Conservation (phyloP, 345 rosid species). For the Hevea brasiliensis region DNA sequence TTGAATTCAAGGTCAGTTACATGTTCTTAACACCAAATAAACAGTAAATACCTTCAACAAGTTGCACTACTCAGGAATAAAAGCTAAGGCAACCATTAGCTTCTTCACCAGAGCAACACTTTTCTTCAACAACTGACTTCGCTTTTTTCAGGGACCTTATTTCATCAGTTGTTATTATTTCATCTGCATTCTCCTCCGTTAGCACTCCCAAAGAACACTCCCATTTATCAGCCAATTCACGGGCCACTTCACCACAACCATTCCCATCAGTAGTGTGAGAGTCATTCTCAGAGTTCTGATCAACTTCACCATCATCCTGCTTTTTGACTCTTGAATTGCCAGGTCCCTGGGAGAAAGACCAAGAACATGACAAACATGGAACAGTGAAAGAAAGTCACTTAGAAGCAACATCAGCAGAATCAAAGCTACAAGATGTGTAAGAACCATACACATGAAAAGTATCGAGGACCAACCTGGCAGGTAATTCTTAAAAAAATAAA, state of each 20-base stretch:
- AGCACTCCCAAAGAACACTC: conserved; percentile 31
- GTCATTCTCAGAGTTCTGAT: conserved; percentile 16
- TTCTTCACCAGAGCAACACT: conserved; percentile 33
- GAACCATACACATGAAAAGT: background rate
- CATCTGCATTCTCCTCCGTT: conserved; percentile 35
- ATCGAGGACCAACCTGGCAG: background rate
- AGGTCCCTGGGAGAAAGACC: conserved; percentile 37
- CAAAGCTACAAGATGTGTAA: background rate
- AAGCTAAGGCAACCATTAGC: conserved; percentile 39
- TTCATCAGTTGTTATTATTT: conserved; percentile 39
- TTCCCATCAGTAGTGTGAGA: conserved; percentile 32
- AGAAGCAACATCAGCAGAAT: background rate
- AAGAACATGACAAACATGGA: background rate
- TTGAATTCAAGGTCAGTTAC: conserved; percentile 14
- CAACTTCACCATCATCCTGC: conserved; percentile 39
- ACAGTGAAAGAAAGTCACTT: background rate
- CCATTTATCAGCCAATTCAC: conserved; percentile 30
- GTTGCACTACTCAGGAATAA: background rate
- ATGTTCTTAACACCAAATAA: conserved; percentile 3
- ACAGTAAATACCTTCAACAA: background rate
- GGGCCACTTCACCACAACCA: too few relatives aligned
- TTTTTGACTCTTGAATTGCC: conserved; percentile 47
- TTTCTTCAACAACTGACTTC: conserved; percentile 48
- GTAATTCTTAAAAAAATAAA: too few relatives aligned
- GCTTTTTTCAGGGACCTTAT: conserved; percentile 65